Conservation (phyloP, 306 rosid genomes). For the Chamaecrista fasciculata region DNA sequence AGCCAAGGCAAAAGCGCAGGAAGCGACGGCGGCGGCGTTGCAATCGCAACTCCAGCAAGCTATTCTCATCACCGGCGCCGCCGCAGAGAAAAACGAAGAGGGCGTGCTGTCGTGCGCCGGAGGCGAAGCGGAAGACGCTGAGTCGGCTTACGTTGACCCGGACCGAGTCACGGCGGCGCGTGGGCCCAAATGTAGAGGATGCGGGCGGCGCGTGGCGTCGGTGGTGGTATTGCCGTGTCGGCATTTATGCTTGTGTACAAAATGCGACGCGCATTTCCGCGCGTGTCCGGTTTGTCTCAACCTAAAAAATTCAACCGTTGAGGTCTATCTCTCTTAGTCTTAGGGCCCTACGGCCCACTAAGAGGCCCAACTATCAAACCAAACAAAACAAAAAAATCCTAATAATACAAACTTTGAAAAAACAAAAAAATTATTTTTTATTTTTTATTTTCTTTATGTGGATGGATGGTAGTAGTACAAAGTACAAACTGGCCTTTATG, state of each 20-base stretch:
- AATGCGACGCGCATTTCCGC: constrained; percentile 63
- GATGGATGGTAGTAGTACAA: too few species aligned
- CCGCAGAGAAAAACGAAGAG: not conserved
- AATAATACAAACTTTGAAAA: not conserved
- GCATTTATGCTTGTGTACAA: constrained; percentile 74
- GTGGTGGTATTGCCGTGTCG: constrained; percentile 88
- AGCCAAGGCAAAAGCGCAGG: constrained; percentile 76
- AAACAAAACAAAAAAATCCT: not conserved
- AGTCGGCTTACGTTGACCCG: constrained; percentile 73
- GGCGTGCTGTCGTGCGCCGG: constrained; percentile 41
- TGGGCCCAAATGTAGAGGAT: constrained; percentile 65
- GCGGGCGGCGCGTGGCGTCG: constrained; percentile 66
- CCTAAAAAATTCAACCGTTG: constrained; percentile 68
- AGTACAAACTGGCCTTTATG: not conserved
- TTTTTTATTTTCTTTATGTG: not conserved
- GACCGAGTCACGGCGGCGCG: constrained; percentile 42
- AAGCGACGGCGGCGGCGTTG: constrained; percentile 60
- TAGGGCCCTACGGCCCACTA: constrained; percentile 47
- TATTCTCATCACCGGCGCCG: constrained; percentile 39
- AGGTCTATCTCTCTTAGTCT: constrained; percentile 67
- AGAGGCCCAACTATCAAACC: too few species aligned
- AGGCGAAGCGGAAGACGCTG: constrained; percentile 81
- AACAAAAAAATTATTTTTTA: constrained; percentile 31
- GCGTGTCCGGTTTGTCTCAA: constrained; percentile 78
- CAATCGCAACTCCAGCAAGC: constrained; percentile 79